Evolutionary conservation across 805 yeast genomes (phyloP), one percentile per base, ranked within the genome.

Genomic region (Kazachstania bromeliacearum): DNA sequence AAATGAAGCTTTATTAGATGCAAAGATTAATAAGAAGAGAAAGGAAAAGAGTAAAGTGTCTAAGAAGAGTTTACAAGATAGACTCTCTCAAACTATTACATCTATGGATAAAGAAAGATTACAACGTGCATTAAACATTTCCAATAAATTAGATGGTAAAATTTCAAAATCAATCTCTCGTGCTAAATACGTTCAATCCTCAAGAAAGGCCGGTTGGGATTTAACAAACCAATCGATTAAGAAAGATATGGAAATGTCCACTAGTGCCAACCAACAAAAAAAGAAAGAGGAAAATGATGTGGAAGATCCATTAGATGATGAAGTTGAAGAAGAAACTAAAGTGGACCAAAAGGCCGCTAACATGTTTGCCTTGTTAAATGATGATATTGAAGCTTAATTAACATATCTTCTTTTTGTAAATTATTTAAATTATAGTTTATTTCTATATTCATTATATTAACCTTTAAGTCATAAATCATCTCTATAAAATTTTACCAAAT

Each of bases 171-270:
- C 85, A 44, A 71, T 77, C 19, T 68, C 69, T 32, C 70, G 85
- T 50, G 78, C 84, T 16, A 77, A 67, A 47, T 71, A 64, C 45
- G 75, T 80, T 20, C 79, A 74, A 47, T 62, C 57, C 15, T 66
- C 79, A 8, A 68, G 92, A 57, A 80, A 79, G 54, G 62, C 83
- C 0, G 79, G 75, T 12, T 81, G 89, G 92, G 87, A 79, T 34
- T 62, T 67, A 30, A 77, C 79, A 37, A 81, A 79, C 51, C 63
- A 70, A 39, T 55, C 57, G 21, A 68, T 76, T 8, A 67, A 53
- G 38, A 55, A 57, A 35, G 57, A 55, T n/a, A 16, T 36, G 40
- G 15, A 23, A 33, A 20, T 19, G 33, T 37, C 23, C 22, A 19
- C 37, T 15, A 47, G 46, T 12, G 40, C 39, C 5, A 46, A 41